Conservation (phyloP, 768 basidiomycete species). For the Melanogaster broomeanus region DNA sequence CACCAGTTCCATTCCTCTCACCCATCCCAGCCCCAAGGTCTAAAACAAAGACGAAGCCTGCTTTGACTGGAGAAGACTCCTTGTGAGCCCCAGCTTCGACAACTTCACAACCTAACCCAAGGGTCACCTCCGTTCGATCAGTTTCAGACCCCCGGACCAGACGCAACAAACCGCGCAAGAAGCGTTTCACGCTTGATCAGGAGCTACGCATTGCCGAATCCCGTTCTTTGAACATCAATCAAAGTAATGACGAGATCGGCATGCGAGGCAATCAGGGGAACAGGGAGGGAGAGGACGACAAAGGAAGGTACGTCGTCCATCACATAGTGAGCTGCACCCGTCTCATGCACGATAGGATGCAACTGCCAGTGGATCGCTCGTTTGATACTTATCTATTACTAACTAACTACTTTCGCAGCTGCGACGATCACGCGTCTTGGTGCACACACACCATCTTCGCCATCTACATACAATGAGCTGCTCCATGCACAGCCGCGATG, state of each 20-base stretch:
- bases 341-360: too few species aligned
- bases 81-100: conserved; percentile 1
- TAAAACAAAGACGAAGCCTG: conserved; percentile 15
- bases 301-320: too few species aligned
- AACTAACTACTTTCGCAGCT: too few species aligned
- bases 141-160: conserved; percentile 16
- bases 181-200: conserved; percentile 65
- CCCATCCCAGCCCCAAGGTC: conserved; percentile 21
- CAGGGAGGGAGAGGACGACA: too few species aligned
- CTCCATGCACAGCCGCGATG: too few species aligned
- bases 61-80: conserved; percentile 16
- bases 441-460: too few species aligned
- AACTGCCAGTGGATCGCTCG: too few species aligned
- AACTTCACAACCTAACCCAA: conserved; percentile 1
- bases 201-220: conserved; percentile 56
- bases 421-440: too few species aligned
- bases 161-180: conserved; percentile 23
- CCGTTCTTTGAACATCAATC: conserved; percentile 30
- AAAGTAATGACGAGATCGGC: conserved; percentile 40
- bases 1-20: conserved; percentile 21
- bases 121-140: neutral
- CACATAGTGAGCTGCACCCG: too few species aligned
- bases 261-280: too few species aligned
- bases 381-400: too few species aligned
- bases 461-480: too few species aligned